Evolutionary conservation across 495 filamentous ascomycete genomes (phyloP).

Genomic region (Xylaria sp.): DNA sequence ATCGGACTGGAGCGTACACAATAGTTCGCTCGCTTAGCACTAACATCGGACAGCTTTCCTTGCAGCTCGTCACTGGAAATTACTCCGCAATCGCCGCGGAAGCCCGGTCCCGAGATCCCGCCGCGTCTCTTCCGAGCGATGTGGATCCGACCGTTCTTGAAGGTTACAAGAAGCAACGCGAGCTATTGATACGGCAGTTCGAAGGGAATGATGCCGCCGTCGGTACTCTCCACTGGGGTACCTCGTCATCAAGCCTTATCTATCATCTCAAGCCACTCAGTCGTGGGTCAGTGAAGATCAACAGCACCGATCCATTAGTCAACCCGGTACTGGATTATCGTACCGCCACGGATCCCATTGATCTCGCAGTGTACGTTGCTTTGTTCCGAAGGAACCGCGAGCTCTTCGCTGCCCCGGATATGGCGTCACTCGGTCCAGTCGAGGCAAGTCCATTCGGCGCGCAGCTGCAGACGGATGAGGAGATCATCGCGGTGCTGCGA

Average conservation of each 20-base stretch:
- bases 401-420: constrained; percentile 47
- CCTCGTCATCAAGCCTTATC: constrained; percentile 39
- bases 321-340: constrained; percentile 43
- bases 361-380: constrained; percentile 41
- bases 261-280: constrained; percentile 51
- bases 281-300: constrained; percentile 51
- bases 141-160: constrained; percentile 46
- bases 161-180: constrained; percentile 45
- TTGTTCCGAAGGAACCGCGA: constrained; percentile 48
- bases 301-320: constrained; percentile 45
- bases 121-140: constrained; percentile 44
- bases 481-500: constrained; percentile 40
- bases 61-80: constrained; percentile 36
- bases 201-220: constrained; percentile 34
- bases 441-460: constrained; percentile 41
- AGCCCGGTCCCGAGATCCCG: constrained; percentile 40
- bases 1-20: constrained; percentile 42
- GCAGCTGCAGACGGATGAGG: constrained; percentile 33
- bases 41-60: constrained; percentile 43
- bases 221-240: constrained; percentile 46
- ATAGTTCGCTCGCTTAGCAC: constrained; percentile 45
- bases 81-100: constrained; percentile 42
- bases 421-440: constrained; percentile 48
- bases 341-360: constrained; percentile 45
- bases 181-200: constrained; percentile 38